Conservation (phyloP, 1,139 yeast species). For the Sugiyamaella grinbergsii region DNA sequence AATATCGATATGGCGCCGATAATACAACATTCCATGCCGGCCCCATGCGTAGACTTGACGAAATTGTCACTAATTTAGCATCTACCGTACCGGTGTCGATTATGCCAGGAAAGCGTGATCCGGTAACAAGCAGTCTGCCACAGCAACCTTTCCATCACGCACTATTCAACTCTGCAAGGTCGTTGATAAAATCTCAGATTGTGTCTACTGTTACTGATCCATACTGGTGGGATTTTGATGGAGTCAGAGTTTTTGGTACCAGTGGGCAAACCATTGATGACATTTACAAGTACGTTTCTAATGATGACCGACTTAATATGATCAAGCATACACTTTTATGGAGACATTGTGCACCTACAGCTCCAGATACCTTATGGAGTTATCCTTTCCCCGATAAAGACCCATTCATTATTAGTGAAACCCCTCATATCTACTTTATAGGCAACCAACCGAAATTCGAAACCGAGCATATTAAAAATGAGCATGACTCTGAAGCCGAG, state of each 20-base stretch:
- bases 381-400: constrained; percentile 81
- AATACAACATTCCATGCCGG: constrained; percentile 32
- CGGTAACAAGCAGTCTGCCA: constrained; percentile 80
- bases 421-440: constrained; percentile 83
- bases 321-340: constrained; percentile 73
- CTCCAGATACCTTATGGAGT: constrained; percentile 87
- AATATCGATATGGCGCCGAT: constrained; percentile 31
- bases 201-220: constrained; percentile 67
- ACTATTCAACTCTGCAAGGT: constrained; percentile 55
- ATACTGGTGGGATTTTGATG: constrained; percentile 60
- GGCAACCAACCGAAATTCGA: constrained; percentile 77
- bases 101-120: constrained; percentile 85
- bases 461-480: constrained; percentile 44
- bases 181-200: constrained; percentile 41
- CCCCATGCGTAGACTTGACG: constrained; percentile 52
- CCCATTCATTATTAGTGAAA: constrained; percentile 74
- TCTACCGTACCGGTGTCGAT: constrained; percentile 66
- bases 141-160: constrained; percentile 87
- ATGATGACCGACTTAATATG: constrained; percentile 50
- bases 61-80: constrained; percentile 59
- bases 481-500: constrained; percentile 34
- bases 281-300: constrained; percentile 58
- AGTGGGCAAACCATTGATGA: constrained; percentile 87
- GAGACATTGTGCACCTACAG: constrained; percentile 91
- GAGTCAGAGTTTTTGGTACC: constrained; percentile 63